These are phyloP conservation scores for Ceriops zippeliana DNA, from an alignment of 345 rosid species.

Conservation along the genomic window DNA sequence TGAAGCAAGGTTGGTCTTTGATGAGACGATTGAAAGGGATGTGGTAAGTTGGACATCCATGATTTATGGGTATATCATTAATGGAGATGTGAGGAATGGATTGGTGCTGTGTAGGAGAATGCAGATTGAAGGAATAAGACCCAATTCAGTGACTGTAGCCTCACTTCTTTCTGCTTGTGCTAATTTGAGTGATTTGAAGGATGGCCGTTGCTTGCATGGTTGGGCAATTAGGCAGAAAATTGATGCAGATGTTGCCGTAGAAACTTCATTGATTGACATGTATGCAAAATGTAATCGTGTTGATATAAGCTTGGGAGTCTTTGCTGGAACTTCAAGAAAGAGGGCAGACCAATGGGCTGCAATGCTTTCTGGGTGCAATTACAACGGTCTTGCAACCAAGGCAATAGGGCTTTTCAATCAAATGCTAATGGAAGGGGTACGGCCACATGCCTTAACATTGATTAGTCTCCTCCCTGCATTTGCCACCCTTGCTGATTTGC, in stretches of 20 bases:
- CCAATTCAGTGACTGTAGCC: constrained; percentile 58
- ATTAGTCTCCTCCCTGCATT: constrained; percentile 66
- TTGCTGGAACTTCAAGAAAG: constrained; percentile 44
- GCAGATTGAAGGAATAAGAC: constrained; percentile 48
- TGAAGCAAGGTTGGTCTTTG: constrained; percentile 57
- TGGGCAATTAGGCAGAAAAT: constrained; percentile 62
- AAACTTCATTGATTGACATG: constrained; percentile 82
- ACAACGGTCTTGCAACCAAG: constrained; percentile 39
- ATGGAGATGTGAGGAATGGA: constrained; percentile 43
- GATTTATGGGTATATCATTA: constrained; percentile 49
- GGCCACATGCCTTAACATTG: constrained; percentile 47
- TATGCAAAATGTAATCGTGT: constrained; percentile 66
- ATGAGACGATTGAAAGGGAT: constrained; percentile 48
- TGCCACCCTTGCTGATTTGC: constrained; percentile 49
- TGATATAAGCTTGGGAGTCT: constrained; percentile 52
- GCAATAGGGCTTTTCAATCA: constrained; percentile 47
- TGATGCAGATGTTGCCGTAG: constrained; percentile 41
- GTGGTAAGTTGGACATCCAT: constrained; percentile 68
- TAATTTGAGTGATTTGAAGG: constrained; percentile 38
- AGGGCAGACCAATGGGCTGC: constrained; percentile 74
- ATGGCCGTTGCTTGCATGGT: constrained; percentile 67
- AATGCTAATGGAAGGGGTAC: constrained; percentile 45
- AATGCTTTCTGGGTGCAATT: constrained; percentile 53
- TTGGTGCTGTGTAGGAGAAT: constrained; percentile 43
- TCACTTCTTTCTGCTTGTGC: constrained; percentile 70